These are phyloP conservation scores for Colletotrichum limetticola DNA, from an alignment of 2,329 filamentous ascomycete species.

Conservation along the genomic window DNA sequence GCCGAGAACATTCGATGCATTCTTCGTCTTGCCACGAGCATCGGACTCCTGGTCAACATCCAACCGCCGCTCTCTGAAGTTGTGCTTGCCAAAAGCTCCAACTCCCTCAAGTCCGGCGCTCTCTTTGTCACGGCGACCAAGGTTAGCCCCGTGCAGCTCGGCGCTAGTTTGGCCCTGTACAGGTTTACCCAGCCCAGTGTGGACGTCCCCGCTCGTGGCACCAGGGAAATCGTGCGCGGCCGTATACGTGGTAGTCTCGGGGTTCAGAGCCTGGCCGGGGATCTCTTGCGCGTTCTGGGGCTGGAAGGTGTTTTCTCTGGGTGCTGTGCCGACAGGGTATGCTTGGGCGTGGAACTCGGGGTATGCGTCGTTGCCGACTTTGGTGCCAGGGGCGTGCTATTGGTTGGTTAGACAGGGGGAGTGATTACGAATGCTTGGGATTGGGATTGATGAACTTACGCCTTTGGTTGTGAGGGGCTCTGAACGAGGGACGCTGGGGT, in stretches of 20 bases:
- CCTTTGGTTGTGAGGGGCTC: constrained; percentile 65
- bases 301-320: constrained; percentile 52
- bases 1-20: constrained; percentile 37
- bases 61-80: constrained; percentile 42
- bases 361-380: constrained; percentile 66
- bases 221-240: constrained; percentile 52
- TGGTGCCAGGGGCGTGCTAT: constrained; percentile 73
- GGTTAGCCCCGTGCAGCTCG: constrained; percentile 51
- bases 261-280: constrained; percentile 46
- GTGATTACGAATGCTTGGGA: neutral
- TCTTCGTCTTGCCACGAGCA: constrained; percentile 38
- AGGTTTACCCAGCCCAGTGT: constrained; percentile 56
- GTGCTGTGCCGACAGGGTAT: constrained; percentile 72
- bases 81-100: constrained; percentile 45
- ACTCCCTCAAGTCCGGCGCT: constrained; percentile 51
- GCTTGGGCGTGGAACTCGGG: constrained; percentile 74
- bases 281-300: constrained; percentile 50
- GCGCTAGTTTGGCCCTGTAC: constrained; percentile 52
- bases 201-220: constrained; percentile 56
- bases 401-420: constrained; percentile 26
- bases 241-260: constrained; percentile 42
- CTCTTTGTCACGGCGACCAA: constrained; percentile 45
- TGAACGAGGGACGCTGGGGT: constrained; percentile 58
- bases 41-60: constrained; percentile 43
- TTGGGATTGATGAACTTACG: constrained; percentile 52